Percentiles rank a stretch among this genome's conserved stretches.
These are phyloP conservation scores for Aspergillus pseudoviridinutans DNA, from an alignment of 2,329 filamentous ascomycete species.

Conservation along the genomic window DNA sequence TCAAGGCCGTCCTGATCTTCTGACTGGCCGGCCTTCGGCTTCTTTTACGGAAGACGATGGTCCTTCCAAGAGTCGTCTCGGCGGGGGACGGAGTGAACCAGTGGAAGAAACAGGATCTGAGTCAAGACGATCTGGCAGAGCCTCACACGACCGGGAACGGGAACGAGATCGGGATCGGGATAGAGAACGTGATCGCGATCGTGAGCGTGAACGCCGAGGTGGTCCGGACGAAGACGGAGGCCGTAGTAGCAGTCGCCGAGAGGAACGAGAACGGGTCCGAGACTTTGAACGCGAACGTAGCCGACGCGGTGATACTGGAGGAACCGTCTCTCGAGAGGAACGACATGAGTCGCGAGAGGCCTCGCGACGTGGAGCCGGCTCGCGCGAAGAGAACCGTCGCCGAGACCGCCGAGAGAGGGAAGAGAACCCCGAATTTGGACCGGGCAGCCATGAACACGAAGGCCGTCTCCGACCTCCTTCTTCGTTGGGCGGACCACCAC, in stretches of 20 bases:
- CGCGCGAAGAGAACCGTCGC: slow-evolving; percentile 34
- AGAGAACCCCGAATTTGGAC: slow-evolving; percentile 22
- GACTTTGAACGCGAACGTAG: slow-evolving; percentile 32
- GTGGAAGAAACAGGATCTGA: slow-evolving; percentile 33
- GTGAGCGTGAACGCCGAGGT: slow-evolving; percentile 24
- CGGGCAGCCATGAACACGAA: slow-evolving; percentile 26
- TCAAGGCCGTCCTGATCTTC: slow-evolving; percentile 31
- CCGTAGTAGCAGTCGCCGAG: slow-evolving; percentile 28
- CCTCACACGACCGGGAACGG: slow-evolving; percentile 21
- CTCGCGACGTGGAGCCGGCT: slow-evolving; percentile 27
- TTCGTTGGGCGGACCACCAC: slow-evolving; percentile 26
- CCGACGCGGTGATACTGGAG: slow-evolving; percentile 29
- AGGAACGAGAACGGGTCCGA: slow-evolving; percentile 35
- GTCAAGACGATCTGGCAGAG: slow-evolving; percentile 24
- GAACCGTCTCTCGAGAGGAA: slow-evolving; percentile 19
- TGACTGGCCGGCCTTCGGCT: slow-evolving; percentile 23
- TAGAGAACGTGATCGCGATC: slow-evolving; percentile 22
- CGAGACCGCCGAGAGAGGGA: slow-evolving; percentile 36
- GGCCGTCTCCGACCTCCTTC: slow-evolving; percentile 33
- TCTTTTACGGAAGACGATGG: slow-evolving; percentile 24
- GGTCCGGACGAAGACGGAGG: slow-evolving; percentile 25
- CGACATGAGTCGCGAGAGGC: slow-evolving; percentile 28
- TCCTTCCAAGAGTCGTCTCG: slow-evolving; percentile 23
- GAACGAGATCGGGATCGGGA: slow-evolving; percentile 26
- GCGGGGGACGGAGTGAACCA: slow-evolving; percentile 31